Evolutionary conservation across 1,284 basidiomycete genomes (phyloP).

Genomic region (Ceratorhiza oryzae-sativae): DNA sequence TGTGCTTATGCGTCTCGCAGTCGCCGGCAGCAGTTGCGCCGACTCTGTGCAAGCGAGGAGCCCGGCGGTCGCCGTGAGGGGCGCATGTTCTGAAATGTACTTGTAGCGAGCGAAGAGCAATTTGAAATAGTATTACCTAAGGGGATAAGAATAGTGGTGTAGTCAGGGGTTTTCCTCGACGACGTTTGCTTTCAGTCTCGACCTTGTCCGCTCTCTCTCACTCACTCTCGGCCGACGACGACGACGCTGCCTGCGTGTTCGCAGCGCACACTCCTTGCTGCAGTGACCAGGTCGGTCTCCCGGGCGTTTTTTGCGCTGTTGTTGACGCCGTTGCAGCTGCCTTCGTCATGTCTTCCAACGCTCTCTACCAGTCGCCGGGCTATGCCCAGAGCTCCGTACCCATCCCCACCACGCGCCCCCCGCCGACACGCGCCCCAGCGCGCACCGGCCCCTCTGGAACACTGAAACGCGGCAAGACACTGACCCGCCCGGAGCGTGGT

Average conservation of each 20-base stretch:
- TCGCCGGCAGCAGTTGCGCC: not conserved
- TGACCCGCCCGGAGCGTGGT: conserved; percentile 93
- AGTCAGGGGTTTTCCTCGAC: conserved; percentile 25
- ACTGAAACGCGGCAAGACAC: conserved; percentile 87
- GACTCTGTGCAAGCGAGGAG: conserved; percentile 12
- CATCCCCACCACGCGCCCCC: conserved; percentile 66
- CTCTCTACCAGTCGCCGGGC: conserved; percentile 20
- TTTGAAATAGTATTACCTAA: not conserved
- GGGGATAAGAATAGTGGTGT: conserved; percentile 25
- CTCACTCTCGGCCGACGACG: not conserved
- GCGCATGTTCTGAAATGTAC: conserved; percentile 1
- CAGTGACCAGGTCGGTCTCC: not conserved
- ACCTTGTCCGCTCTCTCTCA: not conserved
- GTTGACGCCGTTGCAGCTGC: conserved; percentile 12
- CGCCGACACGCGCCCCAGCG: conserved; percentile 55
- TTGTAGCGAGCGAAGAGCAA: conserved; percentile 20
- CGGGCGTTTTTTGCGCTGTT: not conserved
- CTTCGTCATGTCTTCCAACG: conserved; percentile 30
- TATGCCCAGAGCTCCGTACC: conserved; percentile 55
- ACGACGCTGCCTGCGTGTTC: not conserved
- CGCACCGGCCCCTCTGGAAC: conserved; percentile 54
- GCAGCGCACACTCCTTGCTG: not conserved
- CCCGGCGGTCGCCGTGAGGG: not conserved
- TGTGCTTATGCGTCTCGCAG: not conserved
- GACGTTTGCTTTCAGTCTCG: conserved; percentile 1